Evolutionary conservation across 257 asterid genomes (phyloP), one percentile per base, ranked within the genome.

Genomic region (Dorcoceras hygrometricum): DNA sequence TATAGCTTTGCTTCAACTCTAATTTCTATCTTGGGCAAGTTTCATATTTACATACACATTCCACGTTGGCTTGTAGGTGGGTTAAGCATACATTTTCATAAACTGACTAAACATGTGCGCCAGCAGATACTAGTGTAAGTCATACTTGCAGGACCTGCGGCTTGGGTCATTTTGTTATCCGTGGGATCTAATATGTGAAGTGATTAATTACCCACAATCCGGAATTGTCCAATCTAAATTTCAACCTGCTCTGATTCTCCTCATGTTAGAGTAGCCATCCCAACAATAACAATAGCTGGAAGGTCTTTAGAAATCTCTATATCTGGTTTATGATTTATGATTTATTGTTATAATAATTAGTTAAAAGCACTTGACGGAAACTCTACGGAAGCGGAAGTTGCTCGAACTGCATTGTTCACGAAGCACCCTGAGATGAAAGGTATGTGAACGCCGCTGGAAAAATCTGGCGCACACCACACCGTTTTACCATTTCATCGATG

Each of bases 381-480:
- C 59, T 69, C 93, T 2, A 68, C 84, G 28, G 98, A 92, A 74
- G 85, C 78, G 16, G 83, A 76, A 78, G 73, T 79, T 73, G 98
- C 91, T 70, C 79, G 66, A 84, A 58, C 81, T 69, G 93, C 88
- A 25, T 4, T 91, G 70, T 89, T 91, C 72, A 26, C 82, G 0
- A 91, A 91, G 77, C 98, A 91, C 75, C 87, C 93, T 20, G 95
- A 79, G 75, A 92, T 92, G 98, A 65, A 71, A 82, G 74, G 98
- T 89, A 80, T 76, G 79, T 27, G 16, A 51, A 24, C 12, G 0
- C 39, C 39, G 53, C 63, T 36, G 29, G 23, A 56, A 32, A 51
- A 24, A 50, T 2, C 19, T 4, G 16, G 50, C 73, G 5, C 26
- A 28, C 29, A 5, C 12, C 28, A 28, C 29, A 5, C 12, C 28